Base-by-base conservation (phyloP, 2,329 filamentous ascomycete species). In the Aspergillus sp. region DNA sequence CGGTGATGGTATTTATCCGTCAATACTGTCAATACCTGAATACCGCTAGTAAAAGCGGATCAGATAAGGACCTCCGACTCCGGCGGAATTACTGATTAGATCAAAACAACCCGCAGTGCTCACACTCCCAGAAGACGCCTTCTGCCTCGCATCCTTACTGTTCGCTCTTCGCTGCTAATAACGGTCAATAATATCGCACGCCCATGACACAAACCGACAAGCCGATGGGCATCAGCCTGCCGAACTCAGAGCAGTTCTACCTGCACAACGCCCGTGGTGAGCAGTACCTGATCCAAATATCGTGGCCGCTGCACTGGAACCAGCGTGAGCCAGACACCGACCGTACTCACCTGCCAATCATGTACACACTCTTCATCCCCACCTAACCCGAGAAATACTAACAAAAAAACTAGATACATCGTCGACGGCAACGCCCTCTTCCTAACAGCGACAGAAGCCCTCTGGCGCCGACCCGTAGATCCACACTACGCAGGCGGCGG, bases 341-440 rank as follows among this genome's bases (percentile, higher is more conserved):
- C 4, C 44, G 56, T 8, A 50, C 39, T 17, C 34, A 45, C 1
- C 32, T 55, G 1, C 56, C 56, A 1, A 45, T 58, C 15, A 45
- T 48, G 52, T 58, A 52, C 18, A 24, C 22, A 11, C 11, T 17
- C 12, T 45, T n/a, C 1, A 13, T 6, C n/a, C 9, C 30, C 5
- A 24, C 9, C 12, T 26, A 20, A 11, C 7, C 45, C 3, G 15
- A 13, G 7, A 47, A 24, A n/a, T 15, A 30, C 56, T 43, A 44
- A 53, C 18, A 20, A 15, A 39, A 42, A 17, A 45, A 45, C 9
- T 11, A 30, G 65, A 50, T 67, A 67, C 47, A 59, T 65, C 13
- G 61, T 67, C 17, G 65, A 67, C 22, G 65, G 65, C 9, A 67
- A 67, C 47, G 58, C 64, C 4, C 36, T 66, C 26, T 67, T 67